Conservation (phyloP, 139 green algal species). For the Chloropicon primus region DNA sequence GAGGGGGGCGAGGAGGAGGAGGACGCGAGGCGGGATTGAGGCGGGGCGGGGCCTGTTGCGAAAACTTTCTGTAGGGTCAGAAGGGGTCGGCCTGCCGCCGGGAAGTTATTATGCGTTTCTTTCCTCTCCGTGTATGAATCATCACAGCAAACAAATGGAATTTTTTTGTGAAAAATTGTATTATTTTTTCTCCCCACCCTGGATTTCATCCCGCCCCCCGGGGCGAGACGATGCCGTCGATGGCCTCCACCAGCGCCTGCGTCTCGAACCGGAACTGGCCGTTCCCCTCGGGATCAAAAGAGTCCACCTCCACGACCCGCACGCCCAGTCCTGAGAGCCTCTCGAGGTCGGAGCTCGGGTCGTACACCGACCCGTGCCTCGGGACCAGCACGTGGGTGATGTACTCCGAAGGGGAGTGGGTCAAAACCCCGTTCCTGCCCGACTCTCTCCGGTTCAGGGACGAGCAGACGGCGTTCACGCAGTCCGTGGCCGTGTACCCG, state of each 20-base stretch:
- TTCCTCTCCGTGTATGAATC: no score
- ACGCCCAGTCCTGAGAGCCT: slow-evolving; percentile 11
- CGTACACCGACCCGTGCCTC: slow-evolving; percentile 31
- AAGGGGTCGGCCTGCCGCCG: no score
- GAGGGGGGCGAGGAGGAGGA: no score
- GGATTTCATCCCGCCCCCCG: no score
- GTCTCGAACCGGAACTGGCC: slow-evolving; percentile 43
- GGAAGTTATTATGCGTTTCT: no score
- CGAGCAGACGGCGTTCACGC: slow-evolving; percentile 39
- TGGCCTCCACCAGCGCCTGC: slow-evolving; percentile 42
- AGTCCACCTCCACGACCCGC: slow-evolving; percentile 46
- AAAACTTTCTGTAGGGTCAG: no score
- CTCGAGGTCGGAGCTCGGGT: slow-evolving; percentile 30
- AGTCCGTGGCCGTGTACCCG: slow-evolving; percentile 73
- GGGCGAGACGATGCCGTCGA: slow-evolving; percentile 42
- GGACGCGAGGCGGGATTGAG: no score
- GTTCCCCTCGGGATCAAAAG: slow-evolving; percentile 1
- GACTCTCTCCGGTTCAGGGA: slow-evolving; percentile 12
- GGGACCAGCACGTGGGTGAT: slow-evolving; percentile 63
- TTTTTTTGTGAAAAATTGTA: no score
- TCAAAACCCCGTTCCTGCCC: slow-evolving; percentile 24
- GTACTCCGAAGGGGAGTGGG: slow-evolving; percentile 42
- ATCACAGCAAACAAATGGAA: no score
- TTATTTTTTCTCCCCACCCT: no score
- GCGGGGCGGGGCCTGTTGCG: no score